phyloP scores from a whole-genome alignment of 2,329 filamentous ascomycete genomes.

The Colletotrichum tabaci region DNA sequence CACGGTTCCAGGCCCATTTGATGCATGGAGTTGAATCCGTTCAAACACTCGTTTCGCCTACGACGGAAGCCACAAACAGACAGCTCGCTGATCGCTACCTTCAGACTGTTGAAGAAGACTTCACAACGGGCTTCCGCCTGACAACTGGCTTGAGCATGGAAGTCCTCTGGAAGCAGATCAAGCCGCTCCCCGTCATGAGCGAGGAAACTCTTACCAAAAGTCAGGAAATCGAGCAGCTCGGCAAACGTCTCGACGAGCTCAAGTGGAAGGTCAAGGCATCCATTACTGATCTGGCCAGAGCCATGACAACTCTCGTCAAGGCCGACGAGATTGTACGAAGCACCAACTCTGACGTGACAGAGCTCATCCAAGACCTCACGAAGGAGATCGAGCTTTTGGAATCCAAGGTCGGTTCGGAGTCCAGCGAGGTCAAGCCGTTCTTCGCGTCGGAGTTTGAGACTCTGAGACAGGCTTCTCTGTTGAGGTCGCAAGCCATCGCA shows the following conservation, averaged over 20 bases:
- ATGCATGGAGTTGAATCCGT: slow-evolving; percentile 64
- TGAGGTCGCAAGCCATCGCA: slow-evolving; percentile 51
- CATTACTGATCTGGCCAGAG: slow-evolving; percentile 66
- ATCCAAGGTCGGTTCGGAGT: slow-evolving; percentile 58
- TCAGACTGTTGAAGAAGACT: slow-evolving; percentile 66
- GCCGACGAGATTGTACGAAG: slow-evolving; percentile 71
- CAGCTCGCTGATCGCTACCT: slow-evolving; percentile 59
- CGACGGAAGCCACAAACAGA: slow-evolving; percentile 48
- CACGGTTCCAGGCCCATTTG: slow-evolving; percentile 75
- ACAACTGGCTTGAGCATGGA: slow-evolving; percentile 87
- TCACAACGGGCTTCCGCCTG: slow-evolving; percentile 79
- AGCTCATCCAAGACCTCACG: slow-evolving; percentile 65
- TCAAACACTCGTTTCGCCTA: slow-evolving; percentile 49
- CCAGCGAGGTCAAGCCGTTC: slow-evolving; percentile 62
- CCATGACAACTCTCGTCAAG: slow-evolving; percentile 68
- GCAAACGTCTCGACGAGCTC: slow-evolving; percentile 71
- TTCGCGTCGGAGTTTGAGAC: slow-evolving; percentile 70
- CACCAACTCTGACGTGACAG: slow-evolving; percentile 57
- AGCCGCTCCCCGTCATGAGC: slow-evolving; percentile 72
- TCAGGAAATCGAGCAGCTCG: slow-evolving; percentile 68
- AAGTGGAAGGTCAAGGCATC: slow-evolving; percentile 71
- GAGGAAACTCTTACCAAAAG: slow-evolving; percentile 62
- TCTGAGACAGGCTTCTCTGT: slow-evolving; percentile 66
- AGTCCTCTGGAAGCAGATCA: slow-evolving; percentile 79
- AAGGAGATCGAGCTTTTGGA: slow-evolving; percentile 69